Evolutionary conservation across 139 green algal species (phyloP).

Genomic region (Nannochloris sp.): DNA sequence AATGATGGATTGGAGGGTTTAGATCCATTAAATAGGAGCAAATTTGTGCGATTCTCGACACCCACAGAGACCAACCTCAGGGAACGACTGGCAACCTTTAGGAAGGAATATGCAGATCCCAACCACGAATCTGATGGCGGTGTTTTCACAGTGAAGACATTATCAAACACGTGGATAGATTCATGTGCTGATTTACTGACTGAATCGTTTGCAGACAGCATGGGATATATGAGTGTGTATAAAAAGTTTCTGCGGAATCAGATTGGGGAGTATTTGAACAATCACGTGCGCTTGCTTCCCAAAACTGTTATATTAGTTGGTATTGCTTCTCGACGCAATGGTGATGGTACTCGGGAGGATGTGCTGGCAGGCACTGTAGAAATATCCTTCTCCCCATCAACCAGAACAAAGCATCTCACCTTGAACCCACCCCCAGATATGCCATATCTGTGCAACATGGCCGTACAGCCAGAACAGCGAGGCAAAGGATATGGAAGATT

Average conservation of each 20-base stretch:
- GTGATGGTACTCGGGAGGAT: not conserved
- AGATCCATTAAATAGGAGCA: too few relatives aligned
- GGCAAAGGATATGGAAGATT: slow-evolving; percentile 35
- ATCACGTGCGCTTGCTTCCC: slow-evolving; percentile 42
- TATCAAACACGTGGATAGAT: slow-evolving; percentile 12
- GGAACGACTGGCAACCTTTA: too few relatives aligned
- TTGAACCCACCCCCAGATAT: slow-evolving; percentile 46
- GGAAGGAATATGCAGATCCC: too few relatives aligned
- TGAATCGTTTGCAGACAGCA: slow-evolving; percentile 36
- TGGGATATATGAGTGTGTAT: slow-evolving; percentile 32
- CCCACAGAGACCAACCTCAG: too few relatives aligned
- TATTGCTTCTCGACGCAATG: slow-evolving; percentile 15
- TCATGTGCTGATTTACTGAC: slow-evolving; percentile 41
- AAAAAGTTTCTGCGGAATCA: slow-evolving; percentile 37
- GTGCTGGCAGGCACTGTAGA: slow-evolving; percentile 40
- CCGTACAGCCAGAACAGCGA: slow-evolving; percentile 21
- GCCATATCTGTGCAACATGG: slow-evolving; percentile 71
- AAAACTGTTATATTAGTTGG: slow-evolving; percentile 48
- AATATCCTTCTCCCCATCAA: slow-evolving; percentile 35
- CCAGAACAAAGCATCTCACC: slow-evolving; percentile 34
- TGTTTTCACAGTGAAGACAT: not conserved
- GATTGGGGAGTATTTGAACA: slow-evolving; percentile 43
- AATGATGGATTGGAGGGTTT: too few relatives aligned
- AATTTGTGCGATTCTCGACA: too few relatives aligned
- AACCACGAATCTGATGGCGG: too few relatives aligned